Evolutionary conservation across 805 yeast species (phyloP).

Genomic region (Starmerella khaoyaiensis): DNA sequence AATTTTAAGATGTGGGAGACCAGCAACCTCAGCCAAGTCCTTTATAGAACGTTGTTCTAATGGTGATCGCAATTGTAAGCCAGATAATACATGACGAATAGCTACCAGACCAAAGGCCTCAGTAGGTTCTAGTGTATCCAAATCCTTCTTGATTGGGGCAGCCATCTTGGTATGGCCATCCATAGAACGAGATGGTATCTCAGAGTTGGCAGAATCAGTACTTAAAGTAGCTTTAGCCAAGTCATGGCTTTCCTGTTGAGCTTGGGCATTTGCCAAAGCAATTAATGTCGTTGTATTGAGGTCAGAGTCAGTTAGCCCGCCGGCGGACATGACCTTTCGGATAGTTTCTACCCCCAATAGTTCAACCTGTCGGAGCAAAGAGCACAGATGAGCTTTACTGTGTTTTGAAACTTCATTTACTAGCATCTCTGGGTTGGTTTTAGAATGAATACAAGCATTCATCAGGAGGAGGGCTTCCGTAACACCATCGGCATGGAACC

Average conservation of each 20-base stretch:
- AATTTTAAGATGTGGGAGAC: constrained; percentile 27
- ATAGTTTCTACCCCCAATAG: constrained; percentile 40
- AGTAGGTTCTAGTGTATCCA: constrained; percentile 47
- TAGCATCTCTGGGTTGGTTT: constrained; percentile 16
- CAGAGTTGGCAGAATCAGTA: neutral
- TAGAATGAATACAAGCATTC: constrained; percentile 28
- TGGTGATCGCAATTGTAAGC: constrained; percentile 19
- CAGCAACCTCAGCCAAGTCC: constrained; percentile 17
- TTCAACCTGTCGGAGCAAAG: constrained; percentile 38
- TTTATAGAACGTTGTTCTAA: constrained; percentile 19
- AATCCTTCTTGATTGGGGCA: constrained; percentile 38
- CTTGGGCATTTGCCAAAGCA: constrained; percentile 1
- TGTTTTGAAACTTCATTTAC: constrained; percentile 19
- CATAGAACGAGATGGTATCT: too few species aligned
- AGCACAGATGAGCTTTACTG: constrained; percentile 18
- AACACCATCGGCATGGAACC: constrained; percentile 37
- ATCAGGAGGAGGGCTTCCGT: constrained; percentile 49
- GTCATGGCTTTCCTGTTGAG: neutral
- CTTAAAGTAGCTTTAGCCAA: neutral
- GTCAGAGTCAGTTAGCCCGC: constrained; percentile 14
- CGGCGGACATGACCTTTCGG: constrained; percentile 24
- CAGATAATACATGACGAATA: constrained; percentile 53
- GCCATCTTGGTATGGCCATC: neutral
- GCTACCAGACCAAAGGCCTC: constrained; percentile 66
- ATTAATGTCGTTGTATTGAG: constrained; percentile 7